Evolutionary conservation across 2,329 filamentous ascomycete species (phyloP).

Genomic region (Botrytis sinoallii): DNA sequence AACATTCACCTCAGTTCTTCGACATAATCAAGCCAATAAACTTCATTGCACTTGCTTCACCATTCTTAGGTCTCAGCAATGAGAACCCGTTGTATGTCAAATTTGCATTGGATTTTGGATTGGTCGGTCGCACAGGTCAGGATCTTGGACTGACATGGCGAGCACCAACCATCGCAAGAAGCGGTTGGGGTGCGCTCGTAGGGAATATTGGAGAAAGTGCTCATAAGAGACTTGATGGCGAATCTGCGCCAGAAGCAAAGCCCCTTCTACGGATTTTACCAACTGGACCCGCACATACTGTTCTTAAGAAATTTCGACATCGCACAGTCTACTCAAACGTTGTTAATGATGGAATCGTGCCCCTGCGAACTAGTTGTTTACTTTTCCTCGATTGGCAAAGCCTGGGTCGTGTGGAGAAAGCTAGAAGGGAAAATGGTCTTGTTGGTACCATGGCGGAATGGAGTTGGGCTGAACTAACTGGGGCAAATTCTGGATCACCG

Average conservation of each 20-base stretch:
- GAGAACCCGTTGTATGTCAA: conserved; percentile 97
- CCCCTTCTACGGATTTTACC: conserved; percentile 85
- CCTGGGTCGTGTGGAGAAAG: conserved; percentile 88
- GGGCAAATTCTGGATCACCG: conserved; percentile 49
- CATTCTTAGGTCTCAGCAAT: conserved; percentile 88
- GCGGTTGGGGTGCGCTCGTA: conserved; percentile 85
- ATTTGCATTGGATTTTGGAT: conserved; percentile 91
- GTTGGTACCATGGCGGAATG: conserved; percentile 91
- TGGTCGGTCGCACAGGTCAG: conserved; percentile 93
- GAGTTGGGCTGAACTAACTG: conserved; percentile 90
- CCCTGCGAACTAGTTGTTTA: conserved; percentile 90
- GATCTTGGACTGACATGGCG: conserved; percentile 94
- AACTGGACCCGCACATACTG: conserved; percentile 84
- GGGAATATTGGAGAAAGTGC: conserved; percentile 72
- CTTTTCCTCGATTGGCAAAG: conserved; percentile 97
- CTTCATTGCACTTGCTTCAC: conserved; percentile 83
- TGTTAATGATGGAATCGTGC: conserved; percentile 96
- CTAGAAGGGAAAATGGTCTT: conserved; percentile 83
- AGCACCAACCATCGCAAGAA: conserved; percentile 78
- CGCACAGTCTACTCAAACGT: conserved; percentile 95
- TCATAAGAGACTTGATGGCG: conserved; percentile 56
- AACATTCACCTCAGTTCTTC: conserved; percentile 91
- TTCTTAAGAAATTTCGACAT: conserved; percentile 83
- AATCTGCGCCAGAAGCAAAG: conserved; percentile 75
- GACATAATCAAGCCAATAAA: conserved; percentile 82